Evolutionary conservation across 768 basidiomycete species (phyloP), one percentile per base, ranked within the genome.

Genomic region (Psilocybe azurescens): DNA sequence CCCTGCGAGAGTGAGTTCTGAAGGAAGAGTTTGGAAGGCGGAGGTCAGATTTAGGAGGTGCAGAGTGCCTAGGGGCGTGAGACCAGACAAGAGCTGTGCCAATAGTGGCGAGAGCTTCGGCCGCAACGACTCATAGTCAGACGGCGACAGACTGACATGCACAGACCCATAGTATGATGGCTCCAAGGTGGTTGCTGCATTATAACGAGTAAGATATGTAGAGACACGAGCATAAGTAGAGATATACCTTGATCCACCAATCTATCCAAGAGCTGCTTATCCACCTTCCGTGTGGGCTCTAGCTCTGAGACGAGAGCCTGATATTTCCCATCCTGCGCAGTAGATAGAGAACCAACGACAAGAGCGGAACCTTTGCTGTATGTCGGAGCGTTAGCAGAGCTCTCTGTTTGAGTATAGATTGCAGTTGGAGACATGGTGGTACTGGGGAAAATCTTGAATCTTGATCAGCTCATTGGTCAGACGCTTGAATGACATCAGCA

Each of bases 231-330:
- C 30, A 48, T 18, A 5, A 46, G 24, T 14, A 8, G 10, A 13
- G n/a, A 14, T 81, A 56, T 69, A 94, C 94, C 94, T 78, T 85
- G 83, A 74, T 93, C 93, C 14, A 94, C 77, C 63, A 96, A 77
- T 62, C 94, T 82, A 73, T 96, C 94, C 30, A 95, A 76, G 79
- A 95, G 86, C 71, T 94, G 88, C 69, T 84, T 89, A 68, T 95
- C 93, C 32, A 93, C 87, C 36, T 77, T 69, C 63, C 82, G 74
- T 16, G 79, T 80, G 60, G 74, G 74, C 73, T 86, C 84, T 60
- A 94, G 76, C 65, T 81, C 78, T 6, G 86, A 81, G 55, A 93
- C 81, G 63, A 93, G 76, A 1, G 83, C 74, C 73, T 94, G 92
- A 71, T 94, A 94, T 71, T 81, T 83, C 33, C 94, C 94, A 70